A percentile compares a stretch with the other conserved stretches of the same genome.
Evolutionary conservation across 805 yeast genomes (phyloP).

Genomic region (Ascoidea rubescens): DNA sequence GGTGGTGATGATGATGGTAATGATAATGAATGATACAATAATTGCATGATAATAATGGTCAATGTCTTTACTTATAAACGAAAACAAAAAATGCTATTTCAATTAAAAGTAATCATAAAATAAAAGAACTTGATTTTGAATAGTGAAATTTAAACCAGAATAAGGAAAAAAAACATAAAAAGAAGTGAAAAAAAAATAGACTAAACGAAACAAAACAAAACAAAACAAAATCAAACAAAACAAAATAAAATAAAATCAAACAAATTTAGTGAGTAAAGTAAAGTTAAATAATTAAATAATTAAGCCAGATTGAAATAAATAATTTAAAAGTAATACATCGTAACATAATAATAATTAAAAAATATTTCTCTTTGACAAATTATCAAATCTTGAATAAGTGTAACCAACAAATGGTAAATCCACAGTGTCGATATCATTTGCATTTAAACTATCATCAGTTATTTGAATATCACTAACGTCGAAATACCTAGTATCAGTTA

Average conservation of each 20-base stretch:
- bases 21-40: neutral
- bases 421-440: conserved; percentile 23
- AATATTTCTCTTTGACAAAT: conserved; percentile 24
- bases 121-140: neutral
- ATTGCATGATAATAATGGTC: neutral
- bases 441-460: conserved; percentile 28
- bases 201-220: neutral
- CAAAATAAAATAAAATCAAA: too few relatives aligned
- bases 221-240: too few relatives aligned
- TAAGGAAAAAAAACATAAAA: neutral
- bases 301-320: neutral
- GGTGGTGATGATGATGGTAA: neutral
- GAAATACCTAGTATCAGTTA: conserved; percentile 35
- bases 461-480: conserved; percentile 35
- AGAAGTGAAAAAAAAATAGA: neutral
- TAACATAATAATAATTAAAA: too few relatives aligned
- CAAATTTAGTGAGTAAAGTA: too few relatives aligned
- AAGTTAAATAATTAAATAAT: too few relatives aligned
- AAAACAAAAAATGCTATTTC: neutral
- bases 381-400: conserved; percentile 33
- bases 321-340: neutral
- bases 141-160: neutral
- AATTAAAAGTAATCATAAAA: too few relatives aligned
- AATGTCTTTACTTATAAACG: too few relatives aligned
- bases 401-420: conserved; percentile 38